Evolutionary conservation across 208 protist species (phyloP).

Genomic region (Acanthamoeba royreba): DNA sequence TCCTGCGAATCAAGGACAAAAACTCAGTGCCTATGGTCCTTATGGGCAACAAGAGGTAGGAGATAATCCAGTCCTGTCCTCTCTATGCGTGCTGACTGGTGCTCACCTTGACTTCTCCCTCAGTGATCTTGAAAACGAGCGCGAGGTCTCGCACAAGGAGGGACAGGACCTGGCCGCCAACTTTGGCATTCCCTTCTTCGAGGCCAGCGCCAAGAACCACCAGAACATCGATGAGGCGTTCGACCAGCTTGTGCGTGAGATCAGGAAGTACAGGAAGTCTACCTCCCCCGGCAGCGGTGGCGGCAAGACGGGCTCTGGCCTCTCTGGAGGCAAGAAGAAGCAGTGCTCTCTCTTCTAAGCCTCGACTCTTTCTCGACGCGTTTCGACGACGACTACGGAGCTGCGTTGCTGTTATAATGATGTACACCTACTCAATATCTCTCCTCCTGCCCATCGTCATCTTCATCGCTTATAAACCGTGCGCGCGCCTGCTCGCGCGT

Average conservation of each 20-base stretch:
- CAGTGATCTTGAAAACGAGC: constrained; percentile 74
- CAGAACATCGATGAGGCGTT: constrained; percentile 82
- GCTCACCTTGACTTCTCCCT: neutral
- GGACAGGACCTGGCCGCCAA: constrained; percentile 72
- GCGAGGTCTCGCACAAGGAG: constrained; percentile 68
- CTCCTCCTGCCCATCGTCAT: neutral
- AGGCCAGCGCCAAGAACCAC: constrained; percentile 77
- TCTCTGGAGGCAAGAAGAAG: constrained; percentile 10
- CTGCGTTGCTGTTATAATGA: too few species aligned
- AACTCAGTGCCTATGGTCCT: constrained; percentile 22
- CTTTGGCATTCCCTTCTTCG: constrained; percentile 63
- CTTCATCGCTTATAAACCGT: too few species aligned
- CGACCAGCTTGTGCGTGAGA: constrained; percentile 77
- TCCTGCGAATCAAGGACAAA: constrained; percentile 38
- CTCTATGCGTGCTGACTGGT: neutral
- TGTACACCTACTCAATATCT: too few species aligned
- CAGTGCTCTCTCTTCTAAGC: neutral
- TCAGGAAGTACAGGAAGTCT: constrained; percentile 19
- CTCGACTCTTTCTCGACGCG: neutral
- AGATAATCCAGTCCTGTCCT: neutral
- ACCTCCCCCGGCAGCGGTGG: neutral
- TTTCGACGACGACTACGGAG: neutral
- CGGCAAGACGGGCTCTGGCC: neutral
- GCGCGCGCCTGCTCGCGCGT: too few species aligned
- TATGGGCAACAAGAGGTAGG: constrained; percentile 20